Percentiles rank a stretch among this genome's conserved stretches.
phyloP scores from a whole-genome alignment of 2,329 filamentous ascomycete genomes.

The Curvularia hawaiiensis region DNA sequence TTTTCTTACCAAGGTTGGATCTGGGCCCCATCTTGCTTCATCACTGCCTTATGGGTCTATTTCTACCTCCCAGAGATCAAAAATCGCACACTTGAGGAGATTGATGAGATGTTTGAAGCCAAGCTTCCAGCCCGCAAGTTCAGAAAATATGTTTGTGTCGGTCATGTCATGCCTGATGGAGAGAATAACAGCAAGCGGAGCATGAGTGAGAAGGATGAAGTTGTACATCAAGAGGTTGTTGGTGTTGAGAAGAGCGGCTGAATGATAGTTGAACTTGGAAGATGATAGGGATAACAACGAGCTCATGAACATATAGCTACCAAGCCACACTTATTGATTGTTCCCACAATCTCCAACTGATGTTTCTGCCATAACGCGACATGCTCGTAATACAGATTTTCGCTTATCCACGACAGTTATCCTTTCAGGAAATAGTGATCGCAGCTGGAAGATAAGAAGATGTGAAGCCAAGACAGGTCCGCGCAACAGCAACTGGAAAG shows the following conservation, averaged over 20 bases:
- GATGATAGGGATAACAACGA: not conserved
- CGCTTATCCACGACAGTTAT: not conserved
- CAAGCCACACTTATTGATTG: too few species aligned
- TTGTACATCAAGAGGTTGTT: constrained; percentile 18
- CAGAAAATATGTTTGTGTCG: constrained; percentile 39
- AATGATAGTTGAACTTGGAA: not conserved
- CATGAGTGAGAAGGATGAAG: constrained; percentile 28
- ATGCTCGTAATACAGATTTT: too few species aligned
- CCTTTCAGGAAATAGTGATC: not conserved
- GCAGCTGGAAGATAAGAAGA: not conserved
- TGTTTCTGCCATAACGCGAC: not conserved
- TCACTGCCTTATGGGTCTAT: constrained; percentile 40
- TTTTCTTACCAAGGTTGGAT: constrained; percentile 32
- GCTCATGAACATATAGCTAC: not conserved
- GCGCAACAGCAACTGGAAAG: not conserved
- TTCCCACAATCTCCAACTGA: not conserved
- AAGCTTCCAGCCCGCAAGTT: constrained; percentile 38
- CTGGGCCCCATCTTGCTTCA: constrained; percentile 48
- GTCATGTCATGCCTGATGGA: constrained; percentile 19
- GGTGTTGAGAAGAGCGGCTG: constrained; percentile 9
- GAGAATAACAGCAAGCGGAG: constrained; percentile 19
- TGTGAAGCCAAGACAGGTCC: not conserved
- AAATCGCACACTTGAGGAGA: constrained; percentile 46
- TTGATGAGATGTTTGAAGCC: constrained; percentile 44
- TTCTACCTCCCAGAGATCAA: constrained; percentile 46